Evolutionary conservation across 768 basidiomycete species (phyloP), one percentile per base, ranked within the genome.

Genomic region (Sporobolomyces phaffii): DNA sequence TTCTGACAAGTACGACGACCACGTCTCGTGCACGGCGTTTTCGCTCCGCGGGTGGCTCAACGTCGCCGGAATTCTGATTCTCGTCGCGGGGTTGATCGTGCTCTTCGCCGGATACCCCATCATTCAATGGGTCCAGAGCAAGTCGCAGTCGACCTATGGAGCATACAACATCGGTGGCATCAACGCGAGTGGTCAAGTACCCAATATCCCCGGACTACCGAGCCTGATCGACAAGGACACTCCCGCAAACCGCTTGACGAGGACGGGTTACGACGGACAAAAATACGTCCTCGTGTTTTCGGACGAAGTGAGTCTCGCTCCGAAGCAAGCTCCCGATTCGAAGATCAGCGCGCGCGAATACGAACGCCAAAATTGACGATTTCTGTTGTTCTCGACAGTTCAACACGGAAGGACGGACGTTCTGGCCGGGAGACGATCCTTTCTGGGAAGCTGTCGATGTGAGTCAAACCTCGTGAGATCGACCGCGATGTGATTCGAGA

Each of bases 41-140:
- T 93, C 91, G 10, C 78, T 81, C 11, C 83, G 92, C 77, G 94
- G 94, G 1, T 87, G 90, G 84, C 78, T 82, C 34, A 97, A 97
- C 76, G 82, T 83, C n/a, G 80, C 82, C 17, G 87, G 86, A 34
- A 82, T 97, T 28, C 68, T 90, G 72, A 59, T 89, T 62, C 81
- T 97, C 64, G 78, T 87, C 38, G 70, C 81, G 10, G 86, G 84
- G 34, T 80, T 96, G 52, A 77, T 96, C 69, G 83, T 82, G 22
- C 82, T 97, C 20, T 97, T 96, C 73, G 87, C 86, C 24, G 91
- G 88, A 36, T 96, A 89, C 74, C 94, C 94, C 17, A 85, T 96
- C 75, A 84, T 91, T 64, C 79, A 82, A 56, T 83, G 83, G 69
- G 83, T 51, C 29, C 28, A 5, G 3, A 41, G 70, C 65, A 50